Percentiles rank a stretch among this genome's conserved stretches.
phyloP scores from a whole-genome alignment of 495 filamentous ascomycete genomes.

The Neurospora tetraspora region DNA sequence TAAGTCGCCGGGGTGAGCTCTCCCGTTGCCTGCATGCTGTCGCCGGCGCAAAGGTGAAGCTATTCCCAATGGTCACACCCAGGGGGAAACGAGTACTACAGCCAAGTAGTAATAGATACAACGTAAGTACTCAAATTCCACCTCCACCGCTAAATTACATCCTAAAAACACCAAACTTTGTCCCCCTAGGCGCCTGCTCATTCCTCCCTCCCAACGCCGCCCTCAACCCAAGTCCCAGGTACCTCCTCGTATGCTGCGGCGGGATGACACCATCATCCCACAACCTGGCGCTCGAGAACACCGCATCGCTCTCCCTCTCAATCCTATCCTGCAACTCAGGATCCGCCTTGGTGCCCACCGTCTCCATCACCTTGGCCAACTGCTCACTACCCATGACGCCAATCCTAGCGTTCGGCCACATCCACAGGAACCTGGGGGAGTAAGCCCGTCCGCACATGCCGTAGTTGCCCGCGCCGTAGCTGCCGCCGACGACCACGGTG shows the following conservation, averaged over 20 bases:
- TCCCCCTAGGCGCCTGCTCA: constrained; percentile 48
- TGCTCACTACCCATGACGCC: constrained; percentile 96
- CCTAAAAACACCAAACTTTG: constrained; percentile 88
- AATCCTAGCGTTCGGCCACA: constrained; percentile 95
- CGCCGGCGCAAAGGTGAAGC: background rate
- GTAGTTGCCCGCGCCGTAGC: constrained; percentile 68
- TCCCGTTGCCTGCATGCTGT: background rate
- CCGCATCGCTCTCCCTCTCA: constrained; percentile 80
- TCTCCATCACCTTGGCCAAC: constrained; percentile 85
- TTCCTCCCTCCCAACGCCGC: constrained; percentile 65
- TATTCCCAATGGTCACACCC: background rate
- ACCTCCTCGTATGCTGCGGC: constrained; percentile 73
- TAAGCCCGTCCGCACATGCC: constrained; percentile 88
- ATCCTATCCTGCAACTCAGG: constrained; percentile 74
- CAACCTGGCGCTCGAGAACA: constrained; percentile 76
- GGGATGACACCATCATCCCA: constrained; percentile 96
- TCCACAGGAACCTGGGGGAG: constrained; percentile 81
- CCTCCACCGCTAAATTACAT: constrained; percentile 48
- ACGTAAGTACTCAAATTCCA: background rate
- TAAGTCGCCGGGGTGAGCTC: background rate
- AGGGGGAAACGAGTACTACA: too few species aligned
- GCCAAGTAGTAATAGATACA: background rate
- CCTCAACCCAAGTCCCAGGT: constrained; percentile 72
- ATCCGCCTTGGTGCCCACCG: constrained; percentile 78
- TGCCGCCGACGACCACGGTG: constrained; percentile 85